Percentiles rank a stretch among this genome's conserved stretches.
phyloP scores from a whole-genome alignment of 345 rosid species.

The Gossypium arboreum region DNA sequence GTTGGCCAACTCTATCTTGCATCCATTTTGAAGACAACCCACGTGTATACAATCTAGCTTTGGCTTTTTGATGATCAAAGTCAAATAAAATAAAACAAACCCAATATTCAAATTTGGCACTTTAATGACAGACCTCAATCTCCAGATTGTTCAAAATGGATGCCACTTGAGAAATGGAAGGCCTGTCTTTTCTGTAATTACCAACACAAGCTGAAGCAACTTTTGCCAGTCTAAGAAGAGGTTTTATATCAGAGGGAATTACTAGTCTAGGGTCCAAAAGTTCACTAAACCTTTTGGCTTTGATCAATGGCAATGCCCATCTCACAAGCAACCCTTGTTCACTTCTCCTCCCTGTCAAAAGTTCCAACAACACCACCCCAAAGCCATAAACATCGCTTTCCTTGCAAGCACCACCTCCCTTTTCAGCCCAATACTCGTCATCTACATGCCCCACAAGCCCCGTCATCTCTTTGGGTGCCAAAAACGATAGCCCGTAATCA shows the following conservation, averaged over 20 bases:
- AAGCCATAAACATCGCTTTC: conserved; percentile 77
- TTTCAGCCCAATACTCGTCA: conserved; percentile 48
- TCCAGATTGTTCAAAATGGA: conserved; percentile 69
- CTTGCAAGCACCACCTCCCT: conserved; percentile 40
- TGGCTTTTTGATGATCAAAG: background rate
- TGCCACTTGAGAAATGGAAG: conserved; percentile 52
- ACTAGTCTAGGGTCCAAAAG: conserved; percentile 56
- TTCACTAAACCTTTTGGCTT: conserved; percentile 50
- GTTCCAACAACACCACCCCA: conserved; percentile 77
- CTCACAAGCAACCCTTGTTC: conserved; percentile 60
- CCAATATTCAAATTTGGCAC: background rate
- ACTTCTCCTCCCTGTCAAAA: conserved; percentile 68
- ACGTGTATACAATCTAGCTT: background rate
- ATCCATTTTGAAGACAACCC: conserved; percentile 7
- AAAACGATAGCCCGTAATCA: conserved; percentile 66
- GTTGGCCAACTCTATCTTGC: background rate
- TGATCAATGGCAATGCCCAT: conserved; percentile 82
- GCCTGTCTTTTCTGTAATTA: conserved; percentile 66
- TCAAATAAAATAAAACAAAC: background rate
- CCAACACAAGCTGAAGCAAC: conserved; percentile 83
- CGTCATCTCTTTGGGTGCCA: conserved; percentile 48
- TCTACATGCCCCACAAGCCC: conserved; percentile 54
- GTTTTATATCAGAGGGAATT: conserved; percentile 41
- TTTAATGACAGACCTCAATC: conserved; percentile 20
- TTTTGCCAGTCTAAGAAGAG: conserved; percentile 60